Base-by-base conservation (phyloP, 345 rosid genomes). In the Eucalyptus erythrocorys region DNA sequence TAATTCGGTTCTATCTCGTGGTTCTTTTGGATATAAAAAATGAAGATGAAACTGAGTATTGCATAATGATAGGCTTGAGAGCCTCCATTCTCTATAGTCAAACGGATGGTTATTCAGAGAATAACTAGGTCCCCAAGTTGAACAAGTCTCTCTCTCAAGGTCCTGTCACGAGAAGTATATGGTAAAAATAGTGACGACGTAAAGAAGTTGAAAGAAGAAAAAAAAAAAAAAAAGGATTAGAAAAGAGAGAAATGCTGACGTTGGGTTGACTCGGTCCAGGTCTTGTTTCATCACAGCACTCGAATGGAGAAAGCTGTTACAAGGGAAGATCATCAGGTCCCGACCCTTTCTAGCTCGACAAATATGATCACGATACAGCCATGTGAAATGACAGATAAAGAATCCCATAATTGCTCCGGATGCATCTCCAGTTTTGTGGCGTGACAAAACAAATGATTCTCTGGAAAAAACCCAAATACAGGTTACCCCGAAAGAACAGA, bases 21-120 rank as follows among this genome's bases (percentile, higher is more conserved):
- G 6, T 55, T 24, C 13, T 24, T 55, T 55, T 10, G 0, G 6
- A 55, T 10, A 55, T 10, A 55, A 55, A 55, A 55, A 55, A 24
- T 4, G 3, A 55, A 2, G 30, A 24, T 55, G 30, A 55, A 4
- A 55, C 6, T 24, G 3, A 55, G 24, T 0, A 66, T 1, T 3
- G 2, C 24, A 1, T 32, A 34, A 34, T 17, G 80, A 17, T 61
- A 61, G 34, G 34, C 34, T 1, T 6, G 7, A 61, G 68, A 30
- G 16, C 32, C 17, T 61, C 34, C 1, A 30, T 12, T 61, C 34
- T 61, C 7, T 4, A 71, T 3, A 24, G 47, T 76, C 47, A 76
- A 76, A 40, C 24, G 8, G 43, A 40, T 7, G 61, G 61, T 22
- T 24, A 55, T 76, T 19, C 2, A 6, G 47, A 76, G 24, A 22